Base-by-base conservation (phyloP, 164 flowering plant genomes). In the Macadamia integrifolia region DNA sequence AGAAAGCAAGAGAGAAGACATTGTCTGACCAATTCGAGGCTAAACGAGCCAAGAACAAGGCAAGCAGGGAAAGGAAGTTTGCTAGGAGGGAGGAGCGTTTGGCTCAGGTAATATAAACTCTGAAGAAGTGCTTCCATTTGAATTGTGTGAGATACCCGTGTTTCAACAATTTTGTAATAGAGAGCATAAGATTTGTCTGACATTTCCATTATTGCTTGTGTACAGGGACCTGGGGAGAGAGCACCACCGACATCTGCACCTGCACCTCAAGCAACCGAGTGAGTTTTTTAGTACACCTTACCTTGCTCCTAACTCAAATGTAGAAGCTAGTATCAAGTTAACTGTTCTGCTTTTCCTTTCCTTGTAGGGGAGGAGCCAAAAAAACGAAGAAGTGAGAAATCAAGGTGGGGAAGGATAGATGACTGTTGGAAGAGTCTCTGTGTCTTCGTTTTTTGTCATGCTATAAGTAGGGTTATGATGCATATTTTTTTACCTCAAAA, bases 71-170 rank as follows among this genome's bases (percentile, higher is more conserved):
- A 57, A 80, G 81, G 61, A 82, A 82, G 78, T 35, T 65, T 72
- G 86, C 86, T 12, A 72, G 86, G 66, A 81, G 84, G 74, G 86
- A 83, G 60, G 87, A 83, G 68, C 78, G 87, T 42, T 71, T 81
- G 62, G 87, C 85, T 12, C 81, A 75, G 80, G 84, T 80, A 48
- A 61, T 66, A 55, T n/a, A 29, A 15, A 29, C n/a, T 53, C 53
- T 12, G 8, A 9, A 5, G 9, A 32, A 29, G 11, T 23, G 23
- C 50, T 18, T 58, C 6, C 18, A 10, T 58, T 29, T 10, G 18
- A 57, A 46, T 2, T 8, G 9, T 57, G 18, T 7, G 9, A 18
- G 5, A 9, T 9, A 18, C 23, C 23, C 23, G 23, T 6, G 1
- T 10, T 6, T 57, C 11, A 1, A 14, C 23, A 6, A 6, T 57